Evolutionary conservation across 495 filamentous ascomycete species (phyloP).

Genomic region (Penicillium paxilli): DNA sequence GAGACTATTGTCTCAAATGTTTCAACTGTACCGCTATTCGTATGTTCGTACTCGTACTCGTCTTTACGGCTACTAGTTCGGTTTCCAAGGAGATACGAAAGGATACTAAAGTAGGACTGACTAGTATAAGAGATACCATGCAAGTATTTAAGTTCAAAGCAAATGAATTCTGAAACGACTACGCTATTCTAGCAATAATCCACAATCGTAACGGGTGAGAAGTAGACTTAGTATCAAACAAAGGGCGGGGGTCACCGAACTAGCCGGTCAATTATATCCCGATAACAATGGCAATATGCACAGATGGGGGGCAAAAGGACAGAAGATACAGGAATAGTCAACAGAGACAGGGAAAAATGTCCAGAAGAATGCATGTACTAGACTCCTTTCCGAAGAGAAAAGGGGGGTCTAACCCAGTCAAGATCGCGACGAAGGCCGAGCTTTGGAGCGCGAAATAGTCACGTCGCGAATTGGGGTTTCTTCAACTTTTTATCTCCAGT

Average conservation of each 20-base stretch:
- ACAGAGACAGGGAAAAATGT: background rate
- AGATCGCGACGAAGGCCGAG: too few relatives aligned
- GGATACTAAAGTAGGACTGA: too few relatives aligned
- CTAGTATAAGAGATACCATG: too few relatives aligned
- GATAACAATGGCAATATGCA: constrained; percentile 12
- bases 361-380: constrained; percentile 1
- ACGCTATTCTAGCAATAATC: constrained; percentile 15
- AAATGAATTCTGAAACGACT: constrained; percentile 14
- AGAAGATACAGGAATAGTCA: constrained; percentile 9
- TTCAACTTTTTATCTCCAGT: background rate
- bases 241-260: constrained; percentile 1
- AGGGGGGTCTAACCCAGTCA: background rate
- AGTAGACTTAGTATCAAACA: constrained; percentile 3
- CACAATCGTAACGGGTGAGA: constrained; percentile 10
- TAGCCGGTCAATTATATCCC: constrained; percentile 9
- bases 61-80: background rate
- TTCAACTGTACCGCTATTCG: too few relatives aligned
- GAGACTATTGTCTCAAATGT: too few relatives aligned
- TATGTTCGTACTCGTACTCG: background rate
- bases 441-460: too few relatives aligned
- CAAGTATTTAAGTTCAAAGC: background rate
- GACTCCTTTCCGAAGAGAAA: background rate
- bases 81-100: too few relatives aligned
- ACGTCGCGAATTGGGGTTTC: background rate
- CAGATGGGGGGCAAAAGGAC: constrained; percentile 1